These are phyloP conservation scores for Russula virescens DNA, from an alignment of 768 basidiomycete genomes.

Conservation along the genomic window DNA sequence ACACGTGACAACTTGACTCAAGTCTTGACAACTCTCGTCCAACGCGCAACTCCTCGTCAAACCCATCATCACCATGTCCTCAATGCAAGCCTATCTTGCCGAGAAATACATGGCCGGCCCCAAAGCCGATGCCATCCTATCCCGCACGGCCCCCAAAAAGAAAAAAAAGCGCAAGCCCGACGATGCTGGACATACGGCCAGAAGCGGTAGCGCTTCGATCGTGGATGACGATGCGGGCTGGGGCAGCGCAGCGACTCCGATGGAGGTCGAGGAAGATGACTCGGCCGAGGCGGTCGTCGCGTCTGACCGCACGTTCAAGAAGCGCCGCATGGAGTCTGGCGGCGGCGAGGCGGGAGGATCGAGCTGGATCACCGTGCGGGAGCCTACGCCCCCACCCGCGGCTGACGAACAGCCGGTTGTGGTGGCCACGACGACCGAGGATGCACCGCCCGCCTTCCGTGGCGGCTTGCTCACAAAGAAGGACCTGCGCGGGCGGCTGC, in stretches of 20 bases:
- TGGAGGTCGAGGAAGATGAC: constrained; percentile 55
- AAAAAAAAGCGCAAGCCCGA: constrained; percentile 73
- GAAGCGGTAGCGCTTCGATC: constrained; percentile 25
- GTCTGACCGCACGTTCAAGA: constrained; percentile 74
- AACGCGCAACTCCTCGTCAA: not conserved
- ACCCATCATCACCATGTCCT: constrained; percentile 12
- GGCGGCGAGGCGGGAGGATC: constrained; percentile 32
- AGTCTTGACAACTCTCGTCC: no score
- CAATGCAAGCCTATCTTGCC: constrained; percentile 78
- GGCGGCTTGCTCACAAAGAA: constrained; percentile 78
- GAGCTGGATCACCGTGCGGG: constrained; percentile 66
- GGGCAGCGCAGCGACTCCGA: constrained; percentile 43
- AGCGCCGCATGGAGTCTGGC: constrained; percentile 50
- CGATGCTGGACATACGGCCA: constrained; percentile 29
- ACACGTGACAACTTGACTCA: constrained; percentile 3
- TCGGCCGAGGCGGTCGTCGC: constrained; percentile 60
- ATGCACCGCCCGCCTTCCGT: constrained; percentile 40
- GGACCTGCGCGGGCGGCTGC: constrained; percentile 62
- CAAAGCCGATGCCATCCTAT: constrained; percentile 91
- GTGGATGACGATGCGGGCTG: constrained; percentile 69
- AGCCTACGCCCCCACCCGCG: constrained; percentile 47
- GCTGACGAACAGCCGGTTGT: constrained; percentile 66
- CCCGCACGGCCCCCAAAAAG: constrained; percentile 54
- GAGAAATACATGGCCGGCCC: constrained; percentile 95
- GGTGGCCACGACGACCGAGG: constrained; percentile 33